Conservation (phyloP, 768 basidiomycete genomes). For the Hortiboletus flavorubellus region DNA sequence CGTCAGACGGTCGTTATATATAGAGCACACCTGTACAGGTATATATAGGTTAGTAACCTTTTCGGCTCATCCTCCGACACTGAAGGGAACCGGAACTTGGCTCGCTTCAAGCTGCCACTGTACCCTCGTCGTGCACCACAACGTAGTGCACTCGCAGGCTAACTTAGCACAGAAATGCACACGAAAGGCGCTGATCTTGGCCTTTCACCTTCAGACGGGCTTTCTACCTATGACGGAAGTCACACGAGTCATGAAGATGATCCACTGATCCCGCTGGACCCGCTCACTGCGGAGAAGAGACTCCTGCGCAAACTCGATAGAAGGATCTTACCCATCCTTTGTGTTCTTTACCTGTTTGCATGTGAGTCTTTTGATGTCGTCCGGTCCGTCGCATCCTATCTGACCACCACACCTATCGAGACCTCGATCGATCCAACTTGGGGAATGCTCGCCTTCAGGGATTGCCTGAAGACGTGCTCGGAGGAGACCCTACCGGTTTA, state of each 20-base stretch:
- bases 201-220: slow-evolving; percentile 5
- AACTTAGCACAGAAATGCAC: slow-evolving; percentile 10
- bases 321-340: slow-evolving; percentile 68
- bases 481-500: slow-evolving; percentile 63
- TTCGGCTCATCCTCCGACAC: neutral
- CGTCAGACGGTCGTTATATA: no score
- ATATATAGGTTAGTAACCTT: neutral
- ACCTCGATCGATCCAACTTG: slow-evolving; percentile 74
- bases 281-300: slow-evolving; percentile 40
- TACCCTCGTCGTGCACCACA: neutral
- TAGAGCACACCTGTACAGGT: no score
- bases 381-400: neutral
- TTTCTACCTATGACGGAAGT: neutral
- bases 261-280: slow-evolving; percentile 17
- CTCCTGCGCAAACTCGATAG: slow-evolving; percentile 64
- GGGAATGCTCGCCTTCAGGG: slow-evolving; percentile 80
- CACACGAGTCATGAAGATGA: slow-evolving; percentile 15
- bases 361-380: slow-evolving; percentile 43
- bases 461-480: slow-evolving; percentile 58
- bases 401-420: slow-evolving; percentile 11
- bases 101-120: neutral
- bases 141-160: neutral
- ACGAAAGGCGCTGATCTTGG: slow-evolving; percentile 12
- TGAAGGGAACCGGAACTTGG: neutral
- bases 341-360: slow-evolving; percentile 72